phyloP scores from a whole-genome alignment of 805 yeast genomes.

The Hanseniaspora pseudoguilliermondii region DNA sequence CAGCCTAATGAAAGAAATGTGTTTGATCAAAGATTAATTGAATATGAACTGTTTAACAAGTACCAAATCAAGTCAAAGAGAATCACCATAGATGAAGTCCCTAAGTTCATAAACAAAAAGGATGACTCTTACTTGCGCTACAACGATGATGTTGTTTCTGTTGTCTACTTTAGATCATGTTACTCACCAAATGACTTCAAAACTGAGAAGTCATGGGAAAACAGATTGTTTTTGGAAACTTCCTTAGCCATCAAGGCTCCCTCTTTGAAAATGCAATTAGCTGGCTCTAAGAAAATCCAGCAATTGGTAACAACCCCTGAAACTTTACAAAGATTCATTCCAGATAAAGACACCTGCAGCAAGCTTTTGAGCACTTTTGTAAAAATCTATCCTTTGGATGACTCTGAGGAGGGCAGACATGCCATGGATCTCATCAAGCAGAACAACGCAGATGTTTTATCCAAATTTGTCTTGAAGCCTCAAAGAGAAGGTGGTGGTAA shows the following conservation, averaged over 20 bases:
- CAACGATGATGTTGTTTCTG: slow-evolving; percentile 47
- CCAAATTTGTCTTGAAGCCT: slow-evolving; percentile 76
- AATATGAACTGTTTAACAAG: slow-evolving; percentile 47
- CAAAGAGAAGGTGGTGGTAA: slow-evolving; percentile 99
- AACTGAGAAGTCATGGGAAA: slow-evolving; percentile 57
- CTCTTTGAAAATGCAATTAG: slow-evolving; percentile 69
- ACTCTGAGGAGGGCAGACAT: slow-evolving; percentile 42
- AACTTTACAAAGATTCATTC: slow-evolving; percentile 35
- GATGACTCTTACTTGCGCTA: slow-evolving; percentile 39
- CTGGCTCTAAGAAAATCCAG: slow-evolving; percentile 90
- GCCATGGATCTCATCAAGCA: slow-evolving; percentile 40
- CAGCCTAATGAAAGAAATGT: slow-evolving; percentile 81
- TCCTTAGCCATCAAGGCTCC: slow-evolving; percentile 85
- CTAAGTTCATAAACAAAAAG: slow-evolving; percentile 31
- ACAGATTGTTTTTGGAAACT: slow-evolving; percentile 58
- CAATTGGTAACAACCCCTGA: slow-evolving; percentile 59
- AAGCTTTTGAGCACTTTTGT: slow-evolving; percentile 50
- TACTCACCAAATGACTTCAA: slow-evolving; percentile 76
- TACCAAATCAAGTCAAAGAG: slow-evolving; percentile 53
- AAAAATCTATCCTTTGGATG: slow-evolving; percentile 74
- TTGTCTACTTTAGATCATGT: slow-evolving; percentile 83
- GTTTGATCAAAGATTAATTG: slow-evolving; percentile 81
- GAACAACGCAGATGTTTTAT: slow-evolving; percentile 51
- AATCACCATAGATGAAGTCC: slow-evolving; percentile 50
- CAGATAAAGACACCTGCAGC: slow-evolving; percentile 26